Percentiles rank a stretch among this genome's conserved stretches.
Conservation (phyloP, 768 basidiomycete genomes). For the Auricularia heimuer region DNA sequence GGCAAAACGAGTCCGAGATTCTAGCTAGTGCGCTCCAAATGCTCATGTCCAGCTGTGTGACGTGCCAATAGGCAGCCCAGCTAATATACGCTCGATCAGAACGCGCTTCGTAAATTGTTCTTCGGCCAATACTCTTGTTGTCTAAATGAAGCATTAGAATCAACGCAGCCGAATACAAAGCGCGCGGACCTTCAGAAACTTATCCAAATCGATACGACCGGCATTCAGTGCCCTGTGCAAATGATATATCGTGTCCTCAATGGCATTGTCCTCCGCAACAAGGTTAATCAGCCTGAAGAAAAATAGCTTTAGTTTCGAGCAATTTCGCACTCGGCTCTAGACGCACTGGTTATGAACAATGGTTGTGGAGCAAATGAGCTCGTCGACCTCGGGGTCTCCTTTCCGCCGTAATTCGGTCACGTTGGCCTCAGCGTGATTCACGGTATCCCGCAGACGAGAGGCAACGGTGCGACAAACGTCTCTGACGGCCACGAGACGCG, state of each 20-base stretch:
- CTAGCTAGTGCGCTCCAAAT: not conserved
- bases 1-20: not conserved
- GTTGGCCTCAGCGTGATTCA: conserved; percentile 61
- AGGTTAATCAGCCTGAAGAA: conserved; percentile 73
- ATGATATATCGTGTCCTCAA: conserved; percentile 97
- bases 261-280: conserved; percentile 98
- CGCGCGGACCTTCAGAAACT: conserved; percentile 74
- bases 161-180: conserved; percentile 5
- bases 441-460: conserved; percentile 49
- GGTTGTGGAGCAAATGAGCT: conserved; percentile 88
- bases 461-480: conserved; percentile 82
- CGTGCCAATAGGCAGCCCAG: conserved; percentile 13
- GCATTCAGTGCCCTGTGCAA: conserved; percentile 86
- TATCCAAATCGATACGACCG: conserved; percentile 86
- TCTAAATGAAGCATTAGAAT: conserved; percentile 30
- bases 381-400: conserved; percentile 91
- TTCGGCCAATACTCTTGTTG: conserved; percentile 77
- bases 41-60: not conserved
- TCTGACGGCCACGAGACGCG: conserved; percentile 81
- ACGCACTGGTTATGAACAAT: conserved; percentile 96
- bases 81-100: conserved; percentile 75
- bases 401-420: conserved; percentile 68
- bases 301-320: not conserved
- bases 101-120: conserved; percentile 98
- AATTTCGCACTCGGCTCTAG: conserved; percentile 4